phyloP scores from a whole-genome alignment of 192 early-diverging fungal species.

The Backusella mclennaniae region DNA sequence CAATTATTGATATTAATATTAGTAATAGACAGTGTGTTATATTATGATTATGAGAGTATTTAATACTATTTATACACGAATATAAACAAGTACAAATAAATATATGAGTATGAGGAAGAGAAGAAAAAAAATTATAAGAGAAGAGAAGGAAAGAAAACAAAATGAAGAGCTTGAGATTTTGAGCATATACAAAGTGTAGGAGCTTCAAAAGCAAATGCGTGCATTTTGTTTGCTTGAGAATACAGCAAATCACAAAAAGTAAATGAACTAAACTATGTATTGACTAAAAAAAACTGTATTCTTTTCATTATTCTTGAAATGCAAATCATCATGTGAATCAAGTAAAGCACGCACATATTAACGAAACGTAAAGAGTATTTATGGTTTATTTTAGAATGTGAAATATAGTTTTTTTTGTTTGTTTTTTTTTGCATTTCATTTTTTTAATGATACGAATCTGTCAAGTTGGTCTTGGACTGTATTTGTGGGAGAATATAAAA shows the following conservation, averaged over 20 bases:
- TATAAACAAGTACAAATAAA: neutral
- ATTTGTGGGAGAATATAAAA: neutral
- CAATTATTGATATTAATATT: neutral
- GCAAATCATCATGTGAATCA: neutral
- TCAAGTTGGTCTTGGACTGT: neutral
- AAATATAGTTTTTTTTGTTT: neutral
- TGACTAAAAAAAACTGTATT: neutral
- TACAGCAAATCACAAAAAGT: neutral
- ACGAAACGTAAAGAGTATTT: neutral
- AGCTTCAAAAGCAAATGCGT: neutral
- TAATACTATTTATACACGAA: neutral
- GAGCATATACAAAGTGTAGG: neutral
- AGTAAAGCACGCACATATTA: slow-evolving; percentile 3
- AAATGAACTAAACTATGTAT: neutral
- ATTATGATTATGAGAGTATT: neutral
- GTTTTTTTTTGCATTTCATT: neutral
- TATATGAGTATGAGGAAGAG: neutral
- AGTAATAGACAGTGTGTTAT: neutral
- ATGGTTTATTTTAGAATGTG: neutral
- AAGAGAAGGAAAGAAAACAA: neutral
- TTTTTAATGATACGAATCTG: slow-evolving; percentile 7
- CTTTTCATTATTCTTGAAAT: slow-evolving; percentile 6
- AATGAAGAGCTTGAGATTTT: neutral
- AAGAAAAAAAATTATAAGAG: neutral
- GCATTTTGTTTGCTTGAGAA: neutral